phyloP scores from a whole-genome alignment of 1,284 basidiomycete genomes.

The Rhodofomes roseus region DNA sequence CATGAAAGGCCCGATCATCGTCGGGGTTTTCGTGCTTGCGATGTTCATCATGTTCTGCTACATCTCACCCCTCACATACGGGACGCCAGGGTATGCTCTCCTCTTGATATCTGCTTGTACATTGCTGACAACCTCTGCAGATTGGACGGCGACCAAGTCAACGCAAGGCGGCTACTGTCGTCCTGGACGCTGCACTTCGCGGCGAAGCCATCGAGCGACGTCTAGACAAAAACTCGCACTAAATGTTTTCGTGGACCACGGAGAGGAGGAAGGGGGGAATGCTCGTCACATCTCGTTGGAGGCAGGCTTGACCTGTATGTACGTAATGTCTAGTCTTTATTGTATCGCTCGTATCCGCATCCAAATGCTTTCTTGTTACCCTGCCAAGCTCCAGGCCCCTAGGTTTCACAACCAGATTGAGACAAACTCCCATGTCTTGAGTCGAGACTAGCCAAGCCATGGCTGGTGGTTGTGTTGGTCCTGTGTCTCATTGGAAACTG shows the following conservation, averaged over 20 bases:
- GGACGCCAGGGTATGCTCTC: conserved; percentile 77
- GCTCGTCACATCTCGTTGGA: background rate
- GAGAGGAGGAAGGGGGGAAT: background rate
- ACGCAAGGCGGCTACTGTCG: conserved; percentile 64
- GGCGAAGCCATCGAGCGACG: conserved; percentile 41
- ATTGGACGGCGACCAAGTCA: conserved; percentile 70
- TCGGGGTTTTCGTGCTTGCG: conserved; percentile 53
- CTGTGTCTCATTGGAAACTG: too few species aligned
- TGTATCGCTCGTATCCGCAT: background rate
- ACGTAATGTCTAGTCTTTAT: conserved; percentile 1
- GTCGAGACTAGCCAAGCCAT: too few species aligned
- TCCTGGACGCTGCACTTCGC: conserved; percentile 87
- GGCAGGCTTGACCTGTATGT: background rate
- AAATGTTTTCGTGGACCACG: background rate
- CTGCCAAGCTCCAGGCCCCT: too few species aligned
- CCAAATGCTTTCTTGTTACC: too few species aligned
- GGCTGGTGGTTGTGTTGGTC: too few species aligned
- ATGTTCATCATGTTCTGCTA: conserved; percentile 72
- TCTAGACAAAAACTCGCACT: background rate
- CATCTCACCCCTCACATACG: conserved; percentile 88
- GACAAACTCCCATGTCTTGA: too few species aligned
- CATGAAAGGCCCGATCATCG: conserved; percentile 60
- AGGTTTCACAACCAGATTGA: too few species aligned
- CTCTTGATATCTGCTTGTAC: background rate
- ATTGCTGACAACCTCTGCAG: conserved; percentile 35